Evolutionary conservation across 345 rosid species (phyloP).

Genomic region (Mallotus nudiflorus): DNA sequence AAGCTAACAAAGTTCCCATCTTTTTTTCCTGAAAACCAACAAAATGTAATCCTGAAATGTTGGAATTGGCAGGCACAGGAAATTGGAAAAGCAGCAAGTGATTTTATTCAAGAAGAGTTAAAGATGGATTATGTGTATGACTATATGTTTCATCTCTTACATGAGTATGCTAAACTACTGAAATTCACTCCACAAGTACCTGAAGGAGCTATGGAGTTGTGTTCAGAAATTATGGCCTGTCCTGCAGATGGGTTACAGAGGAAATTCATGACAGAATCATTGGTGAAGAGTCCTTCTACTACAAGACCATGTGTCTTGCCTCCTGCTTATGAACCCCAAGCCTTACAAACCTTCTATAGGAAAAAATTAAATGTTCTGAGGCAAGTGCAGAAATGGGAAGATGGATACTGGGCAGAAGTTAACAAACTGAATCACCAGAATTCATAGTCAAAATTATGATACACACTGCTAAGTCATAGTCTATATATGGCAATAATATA

Average conservation of each 20-base stretch:
- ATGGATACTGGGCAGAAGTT: background rate
- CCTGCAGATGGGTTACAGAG: constrained; percentile 29
- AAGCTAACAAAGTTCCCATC: background rate
- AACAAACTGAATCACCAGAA: constrained; percentile 1
- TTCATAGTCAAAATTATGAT: background rate
- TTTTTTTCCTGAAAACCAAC: background rate
- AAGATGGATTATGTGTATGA: constrained; percentile 54
- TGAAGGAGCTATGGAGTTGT: constrained; percentile 33
- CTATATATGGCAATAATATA: too few relatives aligned
- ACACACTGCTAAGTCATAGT: too few relatives aligned
- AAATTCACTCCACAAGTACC: constrained; percentile 49
- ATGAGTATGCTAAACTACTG: constrained; percentile 47
- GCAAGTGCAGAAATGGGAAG: constrained; percentile 40
- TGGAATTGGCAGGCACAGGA: constrained; percentile 39
- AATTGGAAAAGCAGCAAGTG: constrained; percentile 52
- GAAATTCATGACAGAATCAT: constrained; percentile 50
- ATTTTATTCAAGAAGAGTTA: constrained; percentile 39
- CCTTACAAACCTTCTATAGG: constrained; percentile 26
- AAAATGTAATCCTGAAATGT: background rate
- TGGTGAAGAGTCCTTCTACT: constrained; percentile 45
- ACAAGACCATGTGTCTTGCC: constrained; percentile 50
- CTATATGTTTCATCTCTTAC: constrained; percentile 57
- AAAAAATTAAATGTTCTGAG: constrained; percentile 26
- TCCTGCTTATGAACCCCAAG: constrained; percentile 30
- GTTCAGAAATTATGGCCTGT: constrained; percentile 48